A percentile compares a stretch with the other conserved stretches of the same genome.
Evolutionary conservation across 176 grass and related monocot species (phyloP).

Genomic region (Calamus simplicifolius): DNA sequence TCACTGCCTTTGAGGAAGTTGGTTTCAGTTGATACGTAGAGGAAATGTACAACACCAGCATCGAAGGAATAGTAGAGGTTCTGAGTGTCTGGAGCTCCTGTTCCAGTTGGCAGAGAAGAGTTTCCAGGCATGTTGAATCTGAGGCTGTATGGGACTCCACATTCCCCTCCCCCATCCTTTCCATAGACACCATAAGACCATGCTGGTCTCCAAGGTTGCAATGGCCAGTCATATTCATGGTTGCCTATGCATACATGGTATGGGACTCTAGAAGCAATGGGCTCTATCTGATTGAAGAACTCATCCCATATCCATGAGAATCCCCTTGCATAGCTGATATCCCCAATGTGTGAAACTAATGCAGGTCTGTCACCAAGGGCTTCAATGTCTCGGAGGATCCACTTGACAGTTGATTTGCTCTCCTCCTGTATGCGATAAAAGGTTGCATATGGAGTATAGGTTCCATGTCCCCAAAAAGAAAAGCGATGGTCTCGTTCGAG

Average conservation of each 20-base stretch:
- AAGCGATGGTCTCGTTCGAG: slow-evolving; percentile 67
- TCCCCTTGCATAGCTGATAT: slow-evolving; percentile 92
- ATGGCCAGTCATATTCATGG: slow-evolving; percentile 96
- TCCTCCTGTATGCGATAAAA: slow-evolving; percentile 68
- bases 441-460: slow-evolving; percentile 73
- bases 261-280: slow-evolving; percentile 59
- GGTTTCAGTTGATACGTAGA: slow-evolving; percentile 91
- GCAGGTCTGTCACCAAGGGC: slow-evolving; percentile 69
- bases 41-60: slow-evolving; percentile 83
- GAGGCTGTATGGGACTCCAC: slow-evolving; percentile 86
- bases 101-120: slow-evolving; percentile 68
- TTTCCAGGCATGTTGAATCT: slow-evolving; percentile 93
- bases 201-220: slow-evolving; percentile 76
- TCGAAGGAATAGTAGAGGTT: slow-evolving; percentile 93
- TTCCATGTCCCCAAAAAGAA: slow-evolving; percentile 93
- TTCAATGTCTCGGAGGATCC: slow-evolving; percentile 75
- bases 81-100: slow-evolving; percentile 57
- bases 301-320: slow-evolving; percentile 93
- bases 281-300: slow-evolving; percentile 90
- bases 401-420: slow-evolving; percentile 73
- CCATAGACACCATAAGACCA: slow-evolving; percentile 59
- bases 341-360: slow-evolving; percentile 88
- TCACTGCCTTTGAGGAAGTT: slow-evolving; percentile 65
- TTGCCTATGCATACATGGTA: slow-evolving; percentile 98
- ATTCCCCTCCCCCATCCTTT: slow-evolving; percentile 85